Evolutionary conservation across 2,329 filamentous ascomycete genomes (phyloP), one percentile per base, ranked within the genome.

Genomic region (Graphilbum sp.): DNA sequence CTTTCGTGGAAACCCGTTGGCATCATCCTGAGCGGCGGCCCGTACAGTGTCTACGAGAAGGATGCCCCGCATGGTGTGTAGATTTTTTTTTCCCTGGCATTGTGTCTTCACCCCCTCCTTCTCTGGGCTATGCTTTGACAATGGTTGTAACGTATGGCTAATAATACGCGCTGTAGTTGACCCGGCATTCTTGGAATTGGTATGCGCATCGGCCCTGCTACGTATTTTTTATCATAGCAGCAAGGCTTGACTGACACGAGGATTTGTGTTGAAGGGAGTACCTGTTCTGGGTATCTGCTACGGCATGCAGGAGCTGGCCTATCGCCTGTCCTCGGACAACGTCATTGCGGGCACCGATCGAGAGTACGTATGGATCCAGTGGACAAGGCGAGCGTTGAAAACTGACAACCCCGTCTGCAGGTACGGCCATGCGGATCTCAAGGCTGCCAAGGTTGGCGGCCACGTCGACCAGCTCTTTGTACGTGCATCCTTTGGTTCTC

Each of bases 381-480:
- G 21, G 21, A n/a, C n/a, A n/a, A n/a, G n/a, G n/a, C n/a, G n/a
- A n/a, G n/a, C n/a, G n/a, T n/a, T n/a, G n/a, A n/a, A n/a, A n/a
- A n/a, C n/a, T n/a, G n/a, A n/a, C n/a, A n/a, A n/a, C n/a, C n/a
- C n/a, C n/a, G n/a, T n/a, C n/a, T n/a, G 21, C 21, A 24, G 86
- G 57, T 86, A 84, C 46, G 79, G 81, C 19, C 72, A 81, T 49
- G 72, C 81, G 20, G 65, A 73, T 38, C 53, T 93, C 38, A 71
- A 66, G 42, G 66, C 81, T 24, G 61, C 73, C 43, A 68, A 68
- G 45, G 62, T 66, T 36, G 59, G 64, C 45, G 55, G 62, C 35
- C 75, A 85, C 50, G 76, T 82, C 47, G 79, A 94, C 55, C 67
- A 70, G 35, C 73, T 96, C 18, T 95, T 95, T 57, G 66, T 24